Conservation (phyloP, 257 asterid genomes). For the Lantana camara region DNA sequence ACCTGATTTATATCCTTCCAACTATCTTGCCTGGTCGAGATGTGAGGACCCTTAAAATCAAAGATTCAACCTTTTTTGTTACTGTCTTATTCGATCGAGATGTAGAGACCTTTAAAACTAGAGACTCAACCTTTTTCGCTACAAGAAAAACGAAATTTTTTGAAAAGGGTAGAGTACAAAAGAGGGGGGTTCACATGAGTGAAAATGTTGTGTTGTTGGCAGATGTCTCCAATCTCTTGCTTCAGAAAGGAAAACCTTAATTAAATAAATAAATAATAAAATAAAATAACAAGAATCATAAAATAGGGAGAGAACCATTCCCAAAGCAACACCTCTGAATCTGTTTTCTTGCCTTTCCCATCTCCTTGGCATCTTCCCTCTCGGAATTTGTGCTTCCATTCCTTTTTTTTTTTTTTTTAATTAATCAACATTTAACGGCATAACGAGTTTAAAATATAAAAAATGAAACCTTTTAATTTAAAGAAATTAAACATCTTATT, state of each 20-base stretch:
- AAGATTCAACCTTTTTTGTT: too few relatives aligned
- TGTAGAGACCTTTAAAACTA: too few relatives aligned
- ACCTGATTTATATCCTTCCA: too few relatives aligned
- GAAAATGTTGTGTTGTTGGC: slow-evolving; percentile 25
- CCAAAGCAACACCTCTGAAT: slow-evolving; percentile 41
- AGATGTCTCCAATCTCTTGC: slow-evolving; percentile 22
- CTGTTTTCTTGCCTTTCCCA: slow-evolving; percentile 42
- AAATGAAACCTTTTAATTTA: too few relatives aligned
- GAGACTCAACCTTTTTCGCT: too few relatives aligned
- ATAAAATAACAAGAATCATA: slow-evolving; percentile 1
- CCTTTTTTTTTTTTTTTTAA: background rate
- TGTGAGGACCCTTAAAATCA: too few relatives aligned
- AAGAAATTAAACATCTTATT: too few relatives aligned
- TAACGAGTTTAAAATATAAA: too few relatives aligned
- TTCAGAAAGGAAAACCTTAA: slow-evolving; percentile 5
- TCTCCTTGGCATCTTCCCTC: slow-evolving; percentile 47
- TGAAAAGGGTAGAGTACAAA: slow-evolving; percentile 24
- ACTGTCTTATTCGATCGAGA: too few relatives aligned
- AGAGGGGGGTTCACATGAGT: slow-evolving; percentile 41
- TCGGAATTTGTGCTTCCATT: slow-evolving; percentile 40
- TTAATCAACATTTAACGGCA: too few relatives aligned
- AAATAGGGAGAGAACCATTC: slow-evolving; percentile 33
- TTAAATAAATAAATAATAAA: background rate
- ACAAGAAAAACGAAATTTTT: background rate
- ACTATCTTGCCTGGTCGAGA: too few relatives aligned